Conservation (phyloP, 768 basidiomycete species). For the Mycena vitilis region DNA sequence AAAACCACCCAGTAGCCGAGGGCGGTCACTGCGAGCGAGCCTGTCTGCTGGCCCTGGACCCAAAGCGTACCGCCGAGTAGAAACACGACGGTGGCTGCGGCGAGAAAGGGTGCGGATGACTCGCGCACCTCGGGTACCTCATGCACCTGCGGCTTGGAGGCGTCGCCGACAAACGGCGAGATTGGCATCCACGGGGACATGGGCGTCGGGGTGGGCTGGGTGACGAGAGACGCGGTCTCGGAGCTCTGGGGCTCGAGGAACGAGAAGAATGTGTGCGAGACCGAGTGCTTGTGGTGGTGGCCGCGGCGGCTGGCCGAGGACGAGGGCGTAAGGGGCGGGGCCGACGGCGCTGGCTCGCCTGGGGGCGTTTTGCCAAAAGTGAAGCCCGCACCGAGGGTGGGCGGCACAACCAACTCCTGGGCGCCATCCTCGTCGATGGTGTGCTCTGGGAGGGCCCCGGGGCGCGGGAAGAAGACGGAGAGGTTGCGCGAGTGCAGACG, state of each 20-base stretch:
- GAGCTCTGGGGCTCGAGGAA: conserved; percentile 83
- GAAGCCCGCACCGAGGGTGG: conserved; percentile 56
- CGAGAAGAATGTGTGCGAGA: conserved; percentile 96
- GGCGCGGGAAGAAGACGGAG: conserved; percentile 91
- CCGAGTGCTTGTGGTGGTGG: conserved; percentile 93
- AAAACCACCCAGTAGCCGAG: conserved; percentile 98
- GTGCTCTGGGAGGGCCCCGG: conserved; percentile 66
- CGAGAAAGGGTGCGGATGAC: conserved; percentile 36
- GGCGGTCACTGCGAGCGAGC: conserved; percentile 89
- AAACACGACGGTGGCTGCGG: conserved; percentile 83
- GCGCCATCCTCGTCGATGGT: conserved; percentile 77
- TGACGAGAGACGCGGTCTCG: conserved; percentile 56
- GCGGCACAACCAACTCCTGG: conserved; percentile 61
- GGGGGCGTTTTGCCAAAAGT: conserved; percentile 45
- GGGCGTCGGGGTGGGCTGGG: conserved; percentile 69
- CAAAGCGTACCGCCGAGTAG: conserved; percentile 81
- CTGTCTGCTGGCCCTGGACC: conserved; percentile 90
- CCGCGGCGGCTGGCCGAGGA: conserved; percentile 64
- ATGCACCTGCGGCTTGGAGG: conserved; percentile 49
- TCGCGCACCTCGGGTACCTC: conserved; percentile 18
- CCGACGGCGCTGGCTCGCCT: conserved; percentile 43
- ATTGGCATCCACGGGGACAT: conserved; percentile 77
- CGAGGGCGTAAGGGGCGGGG: conserved; percentile 48
- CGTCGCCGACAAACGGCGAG: conserved; percentile 51
- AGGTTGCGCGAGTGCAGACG: conserved; percentile 92